Conservation (phyloP, 768 basidiomycete species). For the Leccinum boreale region DNA sequence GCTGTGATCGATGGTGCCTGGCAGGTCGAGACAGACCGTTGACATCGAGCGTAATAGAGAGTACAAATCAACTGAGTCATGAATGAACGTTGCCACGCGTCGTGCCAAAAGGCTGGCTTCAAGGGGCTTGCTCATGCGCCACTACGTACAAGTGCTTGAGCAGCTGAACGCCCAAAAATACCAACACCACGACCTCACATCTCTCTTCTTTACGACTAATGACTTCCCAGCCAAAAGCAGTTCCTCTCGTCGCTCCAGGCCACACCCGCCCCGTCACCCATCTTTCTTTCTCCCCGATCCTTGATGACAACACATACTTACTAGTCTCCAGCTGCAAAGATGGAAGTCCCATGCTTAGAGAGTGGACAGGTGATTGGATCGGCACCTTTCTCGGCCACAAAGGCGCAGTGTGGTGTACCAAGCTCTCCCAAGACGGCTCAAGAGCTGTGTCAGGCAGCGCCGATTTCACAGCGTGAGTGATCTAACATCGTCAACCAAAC, state of each 20-base stretch:
- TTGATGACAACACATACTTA: conserved; percentile 82
- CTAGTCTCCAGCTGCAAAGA: conserved; percentile 98
- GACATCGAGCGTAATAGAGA: not conserved
- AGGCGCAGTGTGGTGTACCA: conserved; percentile 96
- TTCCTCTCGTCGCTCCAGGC: conserved; percentile 80
- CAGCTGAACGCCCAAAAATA: conserved; percentile 45
- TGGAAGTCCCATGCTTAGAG: conserved; percentile 94
- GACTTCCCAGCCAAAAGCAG: conserved; percentile 62
- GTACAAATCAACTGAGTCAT: not conserved
- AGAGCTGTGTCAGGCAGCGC: conserved; percentile 91
- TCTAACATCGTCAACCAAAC: not conserved
- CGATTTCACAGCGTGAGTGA: conserved; percentile 91
- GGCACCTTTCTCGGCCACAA: conserved; percentile 89
- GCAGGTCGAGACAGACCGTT: not conserved
- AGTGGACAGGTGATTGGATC: conserved; percentile 99
- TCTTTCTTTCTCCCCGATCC: conserved; percentile 85
- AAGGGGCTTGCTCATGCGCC: conserved; percentile 17
- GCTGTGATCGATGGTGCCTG: not conserved
- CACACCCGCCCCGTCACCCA: conserved; percentile 90
- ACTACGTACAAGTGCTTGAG: conserved; percentile 33
- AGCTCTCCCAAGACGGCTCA: conserved; percentile 81
- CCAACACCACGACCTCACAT: conserved; percentile 8
- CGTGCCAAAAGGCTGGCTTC: not conserved
- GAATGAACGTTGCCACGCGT: conserved; percentile 7
- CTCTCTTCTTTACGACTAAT: conserved; percentile 42